A percentile compares a stretch with the other conserved stretches of the same genome.
phyloP scores from a whole-genome alignment of 495 filamentous ascomycete species.

The Neurospora tetrasperma region DNA sequence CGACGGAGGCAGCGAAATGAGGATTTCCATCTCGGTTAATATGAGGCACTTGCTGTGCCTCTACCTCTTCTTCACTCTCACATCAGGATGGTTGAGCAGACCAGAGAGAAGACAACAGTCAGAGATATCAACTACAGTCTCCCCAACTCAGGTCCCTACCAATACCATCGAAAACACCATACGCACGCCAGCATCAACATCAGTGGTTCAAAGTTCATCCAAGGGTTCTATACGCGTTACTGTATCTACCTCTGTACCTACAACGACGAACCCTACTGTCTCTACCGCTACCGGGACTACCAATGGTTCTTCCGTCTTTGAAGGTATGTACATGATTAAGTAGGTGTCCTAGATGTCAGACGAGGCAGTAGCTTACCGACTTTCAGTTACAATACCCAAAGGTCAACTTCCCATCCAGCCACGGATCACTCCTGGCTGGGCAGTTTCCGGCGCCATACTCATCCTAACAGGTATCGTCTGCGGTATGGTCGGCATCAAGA shows the following conservation, averaged over 20 bases:
- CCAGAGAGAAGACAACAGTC: neutral
- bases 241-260: neutral
- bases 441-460: constrained; percentile 67
- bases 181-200: neutral
- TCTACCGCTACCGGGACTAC: neutral
- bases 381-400: constrained; percentile 27
- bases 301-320: neutral
- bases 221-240: neutral
- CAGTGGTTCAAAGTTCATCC: neutral
- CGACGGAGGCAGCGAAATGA: neutral
- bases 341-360: no score
- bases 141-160: neutral
- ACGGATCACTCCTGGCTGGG: constrained; percentile 66
- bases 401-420: constrained; percentile 62
- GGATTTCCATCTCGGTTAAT: neutral
- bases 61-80: constrained; percentile 12
- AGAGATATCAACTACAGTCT: constrained; percentile 14
- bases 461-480: constrained; percentile 58
- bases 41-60: constrained; percentile 21
- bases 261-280: neutral
- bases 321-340: neutral
- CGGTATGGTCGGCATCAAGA: constrained; percentile 73
- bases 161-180: neutral
- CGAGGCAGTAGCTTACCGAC: neutral
- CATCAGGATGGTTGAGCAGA: constrained; percentile 11